Evolutionary conservation across 2,329 filamentous ascomycete genomes (phyloP), one percentile per base, ranked within the genome.

Genomic region (Arthrobotrys sinensis): DNA sequence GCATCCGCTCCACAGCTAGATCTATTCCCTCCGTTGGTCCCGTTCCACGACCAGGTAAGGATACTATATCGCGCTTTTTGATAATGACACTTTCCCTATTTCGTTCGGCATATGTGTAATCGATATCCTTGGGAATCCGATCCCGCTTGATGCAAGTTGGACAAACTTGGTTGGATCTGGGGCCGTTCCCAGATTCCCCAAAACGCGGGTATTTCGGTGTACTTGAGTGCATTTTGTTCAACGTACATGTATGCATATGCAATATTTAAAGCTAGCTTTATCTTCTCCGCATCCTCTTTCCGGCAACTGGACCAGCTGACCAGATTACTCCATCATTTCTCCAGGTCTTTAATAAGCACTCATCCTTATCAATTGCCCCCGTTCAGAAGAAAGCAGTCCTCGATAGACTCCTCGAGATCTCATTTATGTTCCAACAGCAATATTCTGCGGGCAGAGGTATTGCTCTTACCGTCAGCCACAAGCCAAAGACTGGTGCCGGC

Each of bases 371-470:
- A 24, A 72, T 72, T 67, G n/a, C 53, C n/a, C 45, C 43, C 60
- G 16, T 60, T n/a, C 75, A 78, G 14, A 60, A 36, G 46, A 72
- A 57, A 36, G 75, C 67, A 16, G 34, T 68, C 16, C 62, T 78
- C 62, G 75, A 72, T 19, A 40, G 53, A 32, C 67, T 72, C 7
- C 75, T 72, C 28, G 75, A 72, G 24, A 72, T 78, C 38, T 78
- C 67, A 16, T 34, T 67, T 40, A 63, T 72, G 34, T 78, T 78
- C 52, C 50, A 72, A 43, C 72, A 70, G 60, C 75, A 72, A 43
- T 63, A 71, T 68, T 72, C 62, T 68, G 73, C 75, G 6, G 67
- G 75, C 75, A 72, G 67, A 78, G 53, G 45, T 16, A 53, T 77
- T 66, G 52, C 45, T 62, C 38, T 48, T 24, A 24, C 36, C 36